Conservation (phyloP, 805 yeast species). For the Peterozyma toletana region DNA sequence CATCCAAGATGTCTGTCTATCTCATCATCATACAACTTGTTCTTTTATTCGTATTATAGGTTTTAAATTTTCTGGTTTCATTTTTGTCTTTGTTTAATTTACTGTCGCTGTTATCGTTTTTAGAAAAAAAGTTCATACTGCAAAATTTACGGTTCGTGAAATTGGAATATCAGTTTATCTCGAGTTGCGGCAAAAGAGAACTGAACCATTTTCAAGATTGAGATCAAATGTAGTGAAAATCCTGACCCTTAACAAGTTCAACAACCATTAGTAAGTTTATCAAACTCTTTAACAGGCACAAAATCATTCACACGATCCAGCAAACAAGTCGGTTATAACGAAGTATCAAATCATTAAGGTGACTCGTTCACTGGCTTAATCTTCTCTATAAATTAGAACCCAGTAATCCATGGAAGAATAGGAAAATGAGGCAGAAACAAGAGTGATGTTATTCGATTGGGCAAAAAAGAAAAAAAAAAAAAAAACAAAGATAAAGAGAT, state of each 20-base stretch:
- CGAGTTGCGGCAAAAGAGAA: neutral
- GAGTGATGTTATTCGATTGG: constrained; percentile 29
- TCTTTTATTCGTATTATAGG: too few relatives aligned
- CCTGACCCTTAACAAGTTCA: neutral
- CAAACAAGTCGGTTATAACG: constrained; percentile 24
- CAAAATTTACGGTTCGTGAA: neutral
- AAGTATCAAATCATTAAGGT: constrained; percentile 39
- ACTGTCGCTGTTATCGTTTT: too few relatives aligned
- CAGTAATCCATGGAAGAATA: constrained; percentile 38
- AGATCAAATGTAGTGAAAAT: constrained; percentile 5
- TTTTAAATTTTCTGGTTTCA: too few relatives aligned
- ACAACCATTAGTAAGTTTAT: too few relatives aligned
- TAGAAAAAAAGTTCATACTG: neutral
- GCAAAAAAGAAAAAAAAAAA: constrained; percentile 4
- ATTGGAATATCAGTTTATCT: too few relatives aligned
- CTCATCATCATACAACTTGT: too few relatives aligned
- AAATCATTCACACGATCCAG: constrained; percentile 40
- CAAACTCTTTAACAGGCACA: neutral
- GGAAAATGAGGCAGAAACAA: constrained; percentile 59
- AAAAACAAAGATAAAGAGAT: too few relatives aligned
- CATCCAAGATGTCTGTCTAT: too few relatives aligned
- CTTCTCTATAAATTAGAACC: constrained; percentile 60
- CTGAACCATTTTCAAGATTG: neutral
- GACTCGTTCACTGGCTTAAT: constrained; percentile 36
- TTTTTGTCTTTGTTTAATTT: too few relatives aligned